These are phyloP conservation scores for Thielaviopsis populi DNA, from an alignment of 2,329 filamentous ascomycete genomes.

Conservation along the genomic window DNA sequence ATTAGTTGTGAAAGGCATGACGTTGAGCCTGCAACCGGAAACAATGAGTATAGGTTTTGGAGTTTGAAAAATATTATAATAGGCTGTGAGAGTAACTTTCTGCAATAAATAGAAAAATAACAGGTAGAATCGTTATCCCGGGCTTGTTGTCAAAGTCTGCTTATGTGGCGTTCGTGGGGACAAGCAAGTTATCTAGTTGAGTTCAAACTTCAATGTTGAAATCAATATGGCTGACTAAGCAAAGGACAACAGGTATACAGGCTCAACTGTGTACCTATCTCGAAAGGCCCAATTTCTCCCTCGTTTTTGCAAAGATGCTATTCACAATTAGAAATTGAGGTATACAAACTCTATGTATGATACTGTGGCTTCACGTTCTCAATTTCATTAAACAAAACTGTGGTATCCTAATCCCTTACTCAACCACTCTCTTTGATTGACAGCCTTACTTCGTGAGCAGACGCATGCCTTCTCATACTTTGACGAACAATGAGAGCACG, in stretches of 20 bases:
- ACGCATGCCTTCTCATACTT: constrained; percentile 37
- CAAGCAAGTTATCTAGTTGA: not conserved
- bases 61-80: not conserved
- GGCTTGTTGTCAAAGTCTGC: not conserved
- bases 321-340: not conserved
- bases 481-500: constrained; percentile 61
- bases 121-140: not conserved
- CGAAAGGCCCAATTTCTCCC: too few relatives aligned
- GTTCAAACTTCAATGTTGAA: not conserved
- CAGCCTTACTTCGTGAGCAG: not conserved
- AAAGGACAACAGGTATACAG: not conserved
- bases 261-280: not conserved
- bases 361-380: not conserved
- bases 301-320: too few relatives aligned
- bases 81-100: too few relatives aligned
- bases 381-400: constrained; percentile 1
- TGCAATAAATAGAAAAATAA: not conserved
- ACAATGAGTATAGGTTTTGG: not conserved
- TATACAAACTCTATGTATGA: not conserved
- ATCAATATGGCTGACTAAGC: constrained; percentile 5
- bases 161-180: not conserved
- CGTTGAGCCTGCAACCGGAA: too few relatives aligned
- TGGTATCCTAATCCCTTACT: not conserved
- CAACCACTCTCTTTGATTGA: not conserved
- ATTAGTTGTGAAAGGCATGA: not conserved